Evolutionary conservation across 116 monocot genomes (phyloP), one percentile per base, ranked within the genome.

Genomic region (Iris pallida): DNA sequence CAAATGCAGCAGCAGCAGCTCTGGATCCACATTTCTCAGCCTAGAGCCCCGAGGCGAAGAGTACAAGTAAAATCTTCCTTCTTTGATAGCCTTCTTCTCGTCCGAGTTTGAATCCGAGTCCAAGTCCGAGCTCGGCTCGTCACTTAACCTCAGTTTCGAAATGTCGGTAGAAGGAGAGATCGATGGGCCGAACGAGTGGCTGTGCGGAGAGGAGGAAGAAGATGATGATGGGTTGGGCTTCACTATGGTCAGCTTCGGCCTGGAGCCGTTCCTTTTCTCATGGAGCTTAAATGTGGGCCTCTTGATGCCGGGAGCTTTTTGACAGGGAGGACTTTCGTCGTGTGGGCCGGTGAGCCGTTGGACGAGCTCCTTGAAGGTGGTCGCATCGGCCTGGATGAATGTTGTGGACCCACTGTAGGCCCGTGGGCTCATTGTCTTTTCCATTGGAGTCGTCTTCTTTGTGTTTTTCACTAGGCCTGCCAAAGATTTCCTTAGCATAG

Each of bases 261-360:
- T 55, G 20, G 20, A 56, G 5, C 55, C 48, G 9, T 62, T 81
- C 55, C 75, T n/a, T 43, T 75, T 63, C 16, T 73, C 70, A 2
- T 68, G 72, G 16, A 76, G 78, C 57, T 78, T 86, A 55, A 76
- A 82, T 40, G 72, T 16, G 0, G 81, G 78, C n/a, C 66, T 58
- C 8, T 56, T 63, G 52, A 78, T 57, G 6, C 70, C 14, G 13
- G 17, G 5, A 42, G 14, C 42, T 5, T 45, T 46, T 14, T 51
- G 44, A 2, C 71, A 11, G 70, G 58, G 8, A 7, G 51, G 62
- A 30, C 16, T 16, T 43, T 62, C 45, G 16, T 64, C 67, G 72
- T 68, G 57, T 8, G 79, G 87, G 42, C 87, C 83, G 51, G 87
- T 88, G 57, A 88, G 81, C 41, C 80, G 71, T 19, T 88, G 87